phyloP scores from a whole-genome alignment of 805 yeast genomes.

The Naumovozyma dairenensis region DNA sequence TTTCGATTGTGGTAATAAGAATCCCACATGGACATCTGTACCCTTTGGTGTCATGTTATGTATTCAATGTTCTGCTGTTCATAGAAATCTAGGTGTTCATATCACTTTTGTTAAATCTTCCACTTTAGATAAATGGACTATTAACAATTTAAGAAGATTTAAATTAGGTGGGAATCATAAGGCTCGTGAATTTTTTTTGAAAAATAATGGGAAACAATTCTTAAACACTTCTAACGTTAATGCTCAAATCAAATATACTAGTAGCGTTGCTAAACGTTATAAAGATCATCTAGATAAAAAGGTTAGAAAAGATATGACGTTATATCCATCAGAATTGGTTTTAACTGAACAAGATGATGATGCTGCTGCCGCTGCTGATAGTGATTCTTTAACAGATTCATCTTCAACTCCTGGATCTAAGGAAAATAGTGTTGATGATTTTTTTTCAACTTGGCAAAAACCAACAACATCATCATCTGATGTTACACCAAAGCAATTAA shows the following conservation, averaged over 20 bases:
- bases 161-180: conserved; percentile 87
- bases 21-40: conserved; percentile 97
- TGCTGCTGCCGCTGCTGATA: conserved; percentile 12
- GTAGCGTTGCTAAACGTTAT: conserved; percentile 70
- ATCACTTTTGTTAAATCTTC: conserved; percentile 90
- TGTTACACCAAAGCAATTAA: conserved; percentile 10
- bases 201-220: conserved; percentile 75
- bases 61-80: conserved; percentile 90
- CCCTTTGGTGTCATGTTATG: conserved; percentile 92
- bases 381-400: conserved; percentile 14
- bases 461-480: conserved; percentile 35
- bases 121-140: conserved; percentile 88
- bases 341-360: conserved; percentile 27
- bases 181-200: conserved; percentile 73
- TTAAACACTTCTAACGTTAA: conserved; percentile 42
- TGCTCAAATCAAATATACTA: conserved; percentile 69
- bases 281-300: conserved; percentile 67
- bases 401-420: conserved; percentile 28
- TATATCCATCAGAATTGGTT: conserved; percentile 66
- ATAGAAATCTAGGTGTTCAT: conserved; percentile 93
- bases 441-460: conserved; percentile 85
- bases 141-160: conserved; percentile 81
- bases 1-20: conserved; percentile 88
- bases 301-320: conserved; percentile 53
- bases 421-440: conserved; percentile 60